Evolutionary conservation across 192 early-diverging fungal genomes (phyloP).

Genomic region (Hyaloraphidium curvatum): DNA sequence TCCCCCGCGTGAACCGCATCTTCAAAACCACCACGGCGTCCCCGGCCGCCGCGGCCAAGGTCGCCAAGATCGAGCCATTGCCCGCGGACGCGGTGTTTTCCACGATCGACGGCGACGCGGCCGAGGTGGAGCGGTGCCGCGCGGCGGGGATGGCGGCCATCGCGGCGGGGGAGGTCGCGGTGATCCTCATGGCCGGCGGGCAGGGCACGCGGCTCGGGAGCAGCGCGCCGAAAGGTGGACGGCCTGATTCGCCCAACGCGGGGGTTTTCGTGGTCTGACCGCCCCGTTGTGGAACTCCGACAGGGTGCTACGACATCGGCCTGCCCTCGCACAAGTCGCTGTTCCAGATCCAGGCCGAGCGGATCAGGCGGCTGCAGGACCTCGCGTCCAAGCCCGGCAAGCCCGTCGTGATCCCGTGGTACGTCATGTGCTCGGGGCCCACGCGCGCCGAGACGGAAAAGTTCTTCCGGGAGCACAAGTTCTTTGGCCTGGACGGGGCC

Average conservation of each 20-base stretch:
- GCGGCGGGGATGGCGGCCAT: slow-evolving; percentile 58
- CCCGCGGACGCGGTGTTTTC: slow-evolving; percentile 31
- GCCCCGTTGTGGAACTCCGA: slow-evolving; percentile 9
- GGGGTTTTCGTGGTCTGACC: slow-evolving; percentile 6
- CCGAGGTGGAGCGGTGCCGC: slow-evolving; percentile 38
- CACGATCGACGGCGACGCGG: slow-evolving; percentile 12
- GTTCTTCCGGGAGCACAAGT: slow-evolving; percentile 62
- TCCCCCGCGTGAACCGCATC: slow-evolving; percentile 62
- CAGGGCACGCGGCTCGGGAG: slow-evolving; percentile 66
- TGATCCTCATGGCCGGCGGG: slow-evolving; percentile 83
- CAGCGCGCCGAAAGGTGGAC: slow-evolving; percentile 6
- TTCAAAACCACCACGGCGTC: slow-evolving; percentile 45
- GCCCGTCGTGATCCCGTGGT: slow-evolving; percentile 79
- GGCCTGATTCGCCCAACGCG: neutral
- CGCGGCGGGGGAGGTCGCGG: slow-evolving; percentile 71
- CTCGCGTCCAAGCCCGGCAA: slow-evolving; percentile 25
- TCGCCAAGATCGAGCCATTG: slow-evolving; percentile 44
- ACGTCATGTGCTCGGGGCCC: slow-evolving; percentile 95
- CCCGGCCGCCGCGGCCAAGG: slow-evolving; percentile 16
- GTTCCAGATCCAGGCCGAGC: slow-evolving; percentile 88
- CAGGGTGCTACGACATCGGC: slow-evolving; percentile 87
- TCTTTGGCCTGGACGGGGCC: slow-evolving; percentile 66
- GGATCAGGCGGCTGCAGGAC: slow-evolving; percentile 68
- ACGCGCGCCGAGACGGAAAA: slow-evolving; percentile 57
- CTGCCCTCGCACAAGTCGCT: slow-evolving; percentile 74